Percentiles rank a stretch among this genome's conserved stretches.
phyloP scores from a whole-genome alignment of 2,329 filamentous ascomycete genomes.

The Aspergillus unguis region DNA sequence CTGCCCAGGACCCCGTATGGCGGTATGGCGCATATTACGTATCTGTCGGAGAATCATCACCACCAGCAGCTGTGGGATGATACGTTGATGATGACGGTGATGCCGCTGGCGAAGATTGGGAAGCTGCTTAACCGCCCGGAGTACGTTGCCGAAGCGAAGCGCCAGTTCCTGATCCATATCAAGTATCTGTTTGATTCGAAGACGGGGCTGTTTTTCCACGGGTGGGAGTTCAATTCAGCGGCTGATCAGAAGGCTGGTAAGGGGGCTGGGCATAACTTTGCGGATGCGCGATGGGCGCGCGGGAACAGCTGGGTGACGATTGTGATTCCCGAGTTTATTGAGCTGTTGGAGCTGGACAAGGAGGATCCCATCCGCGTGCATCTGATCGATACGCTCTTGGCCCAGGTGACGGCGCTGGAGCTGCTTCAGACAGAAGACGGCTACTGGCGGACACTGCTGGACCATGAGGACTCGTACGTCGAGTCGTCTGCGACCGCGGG shows the following conservation, averaged over 20 bases:
- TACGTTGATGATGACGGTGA: constrained; percentile 82
- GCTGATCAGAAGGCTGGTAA: constrained; percentile 58
- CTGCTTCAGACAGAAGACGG: constrained; percentile 60
- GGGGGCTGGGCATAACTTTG: constrained; percentile 54
- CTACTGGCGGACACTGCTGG: constrained; percentile 72
- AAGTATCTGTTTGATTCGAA: constrained; percentile 72
- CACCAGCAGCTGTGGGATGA: constrained; percentile 79
- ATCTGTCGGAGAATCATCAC: constrained; percentile 66
- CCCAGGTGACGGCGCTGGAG: constrained; percentile 65
- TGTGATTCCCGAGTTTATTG: constrained; percentile 77
- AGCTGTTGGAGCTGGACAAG: constrained; percentile 61
- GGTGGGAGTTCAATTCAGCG: constrained; percentile 54
- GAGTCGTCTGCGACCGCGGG: constrained; percentile 77
- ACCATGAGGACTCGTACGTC: constrained; percentile 68
- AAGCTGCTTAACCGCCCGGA: constrained; percentile 65
- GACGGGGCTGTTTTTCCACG: constrained; percentile 75
- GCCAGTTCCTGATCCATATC: constrained; percentile 72
- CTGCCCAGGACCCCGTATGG: constrained; percentile 68
- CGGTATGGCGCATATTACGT: constrained; percentile 73
- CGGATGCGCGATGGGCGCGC: constrained; percentile 54
- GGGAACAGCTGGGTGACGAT: constrained; percentile 70
- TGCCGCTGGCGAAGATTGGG: constrained; percentile 77
- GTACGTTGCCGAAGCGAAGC: constrained; percentile 74
- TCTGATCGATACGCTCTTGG: constrained; percentile 55
- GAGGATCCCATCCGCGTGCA: constrained; percentile 59